Percentiles rank a stretch among this genome's conserved stretches.
Evolutionary conservation across 1,284 basidiomycete genomes (phyloP).

Genomic region (Porogramme epimiltina): DNA sequence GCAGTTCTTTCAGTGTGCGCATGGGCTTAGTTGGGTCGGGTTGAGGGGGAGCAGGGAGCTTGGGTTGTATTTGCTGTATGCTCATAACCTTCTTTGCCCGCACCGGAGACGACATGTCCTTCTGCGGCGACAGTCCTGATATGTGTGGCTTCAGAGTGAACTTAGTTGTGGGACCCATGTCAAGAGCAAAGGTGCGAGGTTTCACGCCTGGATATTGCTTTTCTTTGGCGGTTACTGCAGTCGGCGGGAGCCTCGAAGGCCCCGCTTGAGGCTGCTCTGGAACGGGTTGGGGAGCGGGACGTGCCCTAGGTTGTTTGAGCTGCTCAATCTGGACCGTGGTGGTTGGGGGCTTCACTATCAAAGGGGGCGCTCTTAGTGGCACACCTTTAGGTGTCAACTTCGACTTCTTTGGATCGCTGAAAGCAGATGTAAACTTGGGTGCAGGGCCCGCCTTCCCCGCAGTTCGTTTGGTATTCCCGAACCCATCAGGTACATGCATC

Average conservation of each 20-base stretch:
- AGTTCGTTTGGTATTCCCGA: slow-evolving; percentile 1
- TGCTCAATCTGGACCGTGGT: too few relatives aligned
- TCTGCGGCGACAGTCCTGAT: background rate
- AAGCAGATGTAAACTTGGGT: slow-evolving; percentile 20
- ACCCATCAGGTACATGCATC: slow-evolving; percentile 15
- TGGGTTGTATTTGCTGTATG: slow-evolving; percentile 14
- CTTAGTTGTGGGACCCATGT: background rate
- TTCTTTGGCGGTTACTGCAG: background rate
- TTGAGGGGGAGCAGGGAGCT: background rate
- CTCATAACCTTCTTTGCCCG: background rate
- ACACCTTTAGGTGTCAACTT: slow-evolving; percentile 6
- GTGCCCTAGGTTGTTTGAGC: background rate
- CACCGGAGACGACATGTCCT: background rate
- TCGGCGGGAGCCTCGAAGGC: background rate
- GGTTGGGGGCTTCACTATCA: background rate
- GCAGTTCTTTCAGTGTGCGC: slow-evolving; percentile 6
- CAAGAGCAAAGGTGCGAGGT: background rate
- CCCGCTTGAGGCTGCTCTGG: background rate
- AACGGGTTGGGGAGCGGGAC: background rate
- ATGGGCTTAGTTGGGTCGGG: slow-evolving; percentile 2
- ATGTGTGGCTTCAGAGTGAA: slow-evolving; percentile 5
- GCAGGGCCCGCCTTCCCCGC: slow-evolving; percentile 3
- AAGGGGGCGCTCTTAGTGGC: background rate
- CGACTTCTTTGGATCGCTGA: slow-evolving; percentile 10
- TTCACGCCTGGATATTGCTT: background rate